These are phyloP conservation scores for Fraxinus floribunda DNA, from an alignment of 305 asterid species.

Conservation along the genomic window DNA sequence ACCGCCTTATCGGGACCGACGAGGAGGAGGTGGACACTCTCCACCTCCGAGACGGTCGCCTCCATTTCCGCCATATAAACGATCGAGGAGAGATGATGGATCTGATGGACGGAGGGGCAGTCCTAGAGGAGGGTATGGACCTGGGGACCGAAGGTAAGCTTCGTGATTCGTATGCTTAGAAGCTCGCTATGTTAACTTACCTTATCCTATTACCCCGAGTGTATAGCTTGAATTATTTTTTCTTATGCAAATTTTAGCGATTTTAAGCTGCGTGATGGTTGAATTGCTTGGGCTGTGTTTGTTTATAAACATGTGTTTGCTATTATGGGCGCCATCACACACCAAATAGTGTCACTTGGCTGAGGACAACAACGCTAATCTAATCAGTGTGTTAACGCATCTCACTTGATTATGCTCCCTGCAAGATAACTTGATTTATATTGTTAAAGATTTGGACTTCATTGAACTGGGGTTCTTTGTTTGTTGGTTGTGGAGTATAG, in stretches of 20 bases:
- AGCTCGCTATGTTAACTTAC: neutral
- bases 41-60: conserved; percentile 84
- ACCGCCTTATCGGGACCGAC: conserved; percentile 72
- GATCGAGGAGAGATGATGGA: conserved; percentile 67
- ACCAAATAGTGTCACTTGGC: neutral
- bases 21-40: conserved; percentile 73
- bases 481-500: neutral
- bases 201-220: neutral
- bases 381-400: neutral
- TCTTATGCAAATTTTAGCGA: neutral
- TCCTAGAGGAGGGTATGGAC: conserved; percentile 88
- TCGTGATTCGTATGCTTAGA: neutral
- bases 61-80: conserved; percentile 75
- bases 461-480: neutral
- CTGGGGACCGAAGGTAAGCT: conserved; percentile 76
- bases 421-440: neutral
- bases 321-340: neutral
- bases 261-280: neutral
- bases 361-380: neutral
- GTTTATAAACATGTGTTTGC: neutral
- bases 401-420: neutral
- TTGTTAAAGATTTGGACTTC: neutral
- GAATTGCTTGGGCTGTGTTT: neutral
- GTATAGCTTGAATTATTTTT: neutral
- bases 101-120: conserved; percentile 86